A percentile compares a stretch with the other conserved stretches of the same genome.
These are phyloP conservation scores for Phytopythium montanum DNA, from an alignment of 352 stramenopile genomes.

Conservation along the genomic window DNA sequence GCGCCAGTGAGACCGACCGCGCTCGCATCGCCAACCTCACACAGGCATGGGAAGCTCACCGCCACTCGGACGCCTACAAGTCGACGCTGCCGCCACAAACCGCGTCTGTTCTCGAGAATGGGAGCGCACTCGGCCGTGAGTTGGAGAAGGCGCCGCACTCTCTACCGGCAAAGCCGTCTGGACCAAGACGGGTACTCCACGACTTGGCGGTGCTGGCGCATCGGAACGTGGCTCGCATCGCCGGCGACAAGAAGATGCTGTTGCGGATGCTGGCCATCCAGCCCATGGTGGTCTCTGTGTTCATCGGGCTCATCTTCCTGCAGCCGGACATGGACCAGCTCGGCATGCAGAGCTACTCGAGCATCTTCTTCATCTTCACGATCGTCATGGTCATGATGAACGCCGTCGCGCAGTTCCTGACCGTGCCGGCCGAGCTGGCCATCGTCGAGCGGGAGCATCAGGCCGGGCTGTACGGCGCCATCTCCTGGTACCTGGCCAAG, in stretches of 20 bases:
- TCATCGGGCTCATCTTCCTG: constrained; percentile 28
- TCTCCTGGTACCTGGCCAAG: constrained; percentile 20
- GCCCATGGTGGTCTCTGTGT: constrained; percentile 15
- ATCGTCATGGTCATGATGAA: constrained; percentile 26
- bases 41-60: background rate
- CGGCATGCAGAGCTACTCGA: constrained; percentile 24
- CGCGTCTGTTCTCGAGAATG: background rate
- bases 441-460: constrained; percentile 16
- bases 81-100: background rate
- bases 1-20: background rate
- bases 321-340: constrained; percentile 21
- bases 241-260: background rate
- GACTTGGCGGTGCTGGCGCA: constrained; percentile 25
- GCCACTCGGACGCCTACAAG: background rate
- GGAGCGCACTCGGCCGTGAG: background rate
- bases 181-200: background rate
- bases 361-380: constrained; percentile 27
- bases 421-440: constrained; percentile 16
- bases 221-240: constrained; percentile 24
- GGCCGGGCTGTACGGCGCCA: constrained; percentile 12
- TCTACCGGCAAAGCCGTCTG: background rate
- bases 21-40: background rate
- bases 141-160: background rate
- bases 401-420: constrained; percentile 11
- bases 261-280: constrained; percentile 9